Percentiles rank a stretch among this genome's conserved stretches.
phyloP scores from a whole-genome alignment of 2,329 filamentous ascomycete species.

The Sclerotinia subarctica region DNA sequence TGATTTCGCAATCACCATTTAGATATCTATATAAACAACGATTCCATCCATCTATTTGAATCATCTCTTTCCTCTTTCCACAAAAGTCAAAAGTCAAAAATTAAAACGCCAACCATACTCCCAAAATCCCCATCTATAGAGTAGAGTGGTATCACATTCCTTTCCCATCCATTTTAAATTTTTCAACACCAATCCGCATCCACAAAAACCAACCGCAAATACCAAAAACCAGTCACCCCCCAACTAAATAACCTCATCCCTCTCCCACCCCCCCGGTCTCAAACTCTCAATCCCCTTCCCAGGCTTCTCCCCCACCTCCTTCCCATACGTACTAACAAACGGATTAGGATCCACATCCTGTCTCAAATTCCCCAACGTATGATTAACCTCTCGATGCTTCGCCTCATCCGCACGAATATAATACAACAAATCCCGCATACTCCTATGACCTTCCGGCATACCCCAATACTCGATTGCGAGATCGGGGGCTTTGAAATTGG shows the following conservation, averaged over 20 bases:
- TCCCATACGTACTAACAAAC: conserved; percentile 79
- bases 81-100: neutral
- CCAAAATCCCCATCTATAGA: neutral
- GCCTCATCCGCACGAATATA: conserved; percentile 91
- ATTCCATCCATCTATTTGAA: neutral
- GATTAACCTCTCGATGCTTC: conserved; percentile 89
- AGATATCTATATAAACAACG: neutral
- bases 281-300: conserved; percentile 61
- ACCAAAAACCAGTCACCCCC: neutral
- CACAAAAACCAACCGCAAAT: neutral
- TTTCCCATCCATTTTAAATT: too few species aligned
- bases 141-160: conserved; percentile 1
- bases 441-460: conserved; percentile 79
- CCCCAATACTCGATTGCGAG: conserved; percentile 92
- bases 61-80: neutral
- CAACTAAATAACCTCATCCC: conserved; percentile 65
- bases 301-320: conserved; percentile 63
- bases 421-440: conserved; percentile 81
- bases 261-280: conserved; percentile 74
- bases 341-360: conserved; percentile 88
- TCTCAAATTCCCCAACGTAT: conserved; percentile 84
- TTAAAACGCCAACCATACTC: neutral
- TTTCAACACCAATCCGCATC: neutral
- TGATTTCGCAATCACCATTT: neutral
- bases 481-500: conserved; percentile 72